Evolutionary conservation across 75 land plant genomes (phyloP).

Genomic region (Azolla pinnata): DNA sequence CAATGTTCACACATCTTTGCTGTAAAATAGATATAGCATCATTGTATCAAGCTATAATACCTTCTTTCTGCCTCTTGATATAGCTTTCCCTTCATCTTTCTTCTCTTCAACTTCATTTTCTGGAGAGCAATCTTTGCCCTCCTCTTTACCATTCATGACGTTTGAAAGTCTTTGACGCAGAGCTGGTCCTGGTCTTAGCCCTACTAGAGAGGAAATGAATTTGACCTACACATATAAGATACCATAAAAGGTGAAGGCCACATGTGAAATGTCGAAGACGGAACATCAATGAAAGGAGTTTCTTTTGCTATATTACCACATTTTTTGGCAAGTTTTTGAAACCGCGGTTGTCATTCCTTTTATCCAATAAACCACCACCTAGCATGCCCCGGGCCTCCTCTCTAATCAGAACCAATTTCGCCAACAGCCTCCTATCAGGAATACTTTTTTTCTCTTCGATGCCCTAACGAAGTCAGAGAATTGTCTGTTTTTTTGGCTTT

Average conservation of each 20-base stretch:
- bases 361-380: slow-evolving; percentile 93
- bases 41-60: slow-evolving; percentile 4
- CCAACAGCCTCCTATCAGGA: slow-evolving; percentile 72
- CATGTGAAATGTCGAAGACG: too few relatives aligned
- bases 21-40: too few relatives aligned
- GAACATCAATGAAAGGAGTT: too few relatives aligned
- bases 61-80: slow-evolving; percentile 43
- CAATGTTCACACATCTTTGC: too few relatives aligned
- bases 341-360: slow-evolving; percentile 69
- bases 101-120: slow-evolving; percentile 18
- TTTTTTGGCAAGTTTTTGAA: slow-evolving; percentile 74
- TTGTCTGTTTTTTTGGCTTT: neutral
- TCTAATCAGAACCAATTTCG: slow-evolving; percentile 89
- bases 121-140: slow-evolving; percentile 55
- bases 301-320: too few relatives aligned
- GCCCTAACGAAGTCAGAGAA: slow-evolving; percentile 26
- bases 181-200: slow-evolving; percentile 78
- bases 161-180: slow-evolving; percentile 54
- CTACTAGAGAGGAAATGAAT: slow-evolving; percentile 69
- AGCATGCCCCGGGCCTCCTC: slow-evolving; percentile 96
- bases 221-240: slow-evolving; percentile 56
- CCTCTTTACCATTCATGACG: slow-evolving; percentile 88
- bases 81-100: slow-evolving; percentile 18
- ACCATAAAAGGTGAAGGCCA: too few relatives aligned
- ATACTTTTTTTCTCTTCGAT: slow-evolving; percentile 73